phyloP scores from a whole-genome alignment of 495 filamentous ascomycete species.

The Wilcoxina mikolae region DNA sequence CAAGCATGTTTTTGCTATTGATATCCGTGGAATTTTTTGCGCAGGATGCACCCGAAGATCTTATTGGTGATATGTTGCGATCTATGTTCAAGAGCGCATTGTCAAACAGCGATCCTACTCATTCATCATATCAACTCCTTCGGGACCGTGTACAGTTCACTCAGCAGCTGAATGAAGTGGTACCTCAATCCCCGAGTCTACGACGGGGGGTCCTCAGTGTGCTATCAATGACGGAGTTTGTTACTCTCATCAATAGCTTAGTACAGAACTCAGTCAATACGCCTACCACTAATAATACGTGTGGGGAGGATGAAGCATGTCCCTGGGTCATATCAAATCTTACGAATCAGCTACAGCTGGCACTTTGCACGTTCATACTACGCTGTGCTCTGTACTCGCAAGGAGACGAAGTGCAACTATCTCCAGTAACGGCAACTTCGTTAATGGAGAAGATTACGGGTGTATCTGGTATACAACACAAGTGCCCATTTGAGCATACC shows the following conservation, averaged over 20 bases:
- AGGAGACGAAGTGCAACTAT: slow-evolving; percentile 10
- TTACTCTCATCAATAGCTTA: neutral
- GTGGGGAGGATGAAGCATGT: slow-evolving; percentile 21
- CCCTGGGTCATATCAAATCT: slow-evolving; percentile 9
- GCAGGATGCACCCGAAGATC: neutral
- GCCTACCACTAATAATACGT: slow-evolving; percentile 11
- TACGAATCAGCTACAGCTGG: slow-evolving; percentile 13
- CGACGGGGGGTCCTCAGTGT: slow-evolving; percentile 13
- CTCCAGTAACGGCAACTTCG: slow-evolving; percentile 13
- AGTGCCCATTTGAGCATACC: slow-evolving; percentile 2
- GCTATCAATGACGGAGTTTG: slow-evolving; percentile 12
- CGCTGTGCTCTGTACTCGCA: slow-evolving; percentile 15
- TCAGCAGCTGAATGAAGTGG: neutral
- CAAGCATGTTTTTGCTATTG: neutral
- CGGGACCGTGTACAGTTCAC: neutral
- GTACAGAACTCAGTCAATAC: neutral
- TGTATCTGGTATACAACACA: neutral
- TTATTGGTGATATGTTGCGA: neutral
- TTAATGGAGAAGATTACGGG: slow-evolving; percentile 17
- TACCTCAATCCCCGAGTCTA: slow-evolving; percentile 14
- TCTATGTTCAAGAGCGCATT: neutral
- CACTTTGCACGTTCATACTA: slow-evolving; percentile 16
- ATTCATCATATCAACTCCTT: slow-evolving; percentile 1
- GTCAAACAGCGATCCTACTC: neutral
- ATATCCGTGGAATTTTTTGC: neutral